phyloP scores from a whole-genome alignment of 2,329 filamentous ascomycete genomes.

The Esteya vermicola region DNA sequence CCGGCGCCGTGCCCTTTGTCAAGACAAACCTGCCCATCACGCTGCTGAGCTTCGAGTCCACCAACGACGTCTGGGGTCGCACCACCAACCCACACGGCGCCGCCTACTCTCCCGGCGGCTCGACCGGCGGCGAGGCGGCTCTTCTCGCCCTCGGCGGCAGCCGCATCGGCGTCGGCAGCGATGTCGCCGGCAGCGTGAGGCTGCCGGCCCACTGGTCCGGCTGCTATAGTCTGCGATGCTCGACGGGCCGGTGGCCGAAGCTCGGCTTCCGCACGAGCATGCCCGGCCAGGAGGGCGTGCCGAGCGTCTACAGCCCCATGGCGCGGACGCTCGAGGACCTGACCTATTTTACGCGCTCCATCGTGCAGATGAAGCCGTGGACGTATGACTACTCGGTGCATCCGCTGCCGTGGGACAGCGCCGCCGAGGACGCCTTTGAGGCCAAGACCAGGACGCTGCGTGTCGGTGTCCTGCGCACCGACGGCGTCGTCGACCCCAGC shows the following conservation, averaged over 20 bases:
- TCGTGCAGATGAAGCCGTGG: conserved; percentile 78
- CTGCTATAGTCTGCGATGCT: conserved; percentile 76
- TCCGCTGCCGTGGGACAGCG: conserved; percentile 62
- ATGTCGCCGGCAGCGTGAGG: conserved; percentile 81
- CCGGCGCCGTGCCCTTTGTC: conserved; percentile 78
- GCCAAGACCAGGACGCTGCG: conserved; percentile 46
- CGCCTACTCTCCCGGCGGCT: conserved; percentile 80
- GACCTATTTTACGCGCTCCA: conserved; percentile 64
- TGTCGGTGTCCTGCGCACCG: conserved; percentile 64
- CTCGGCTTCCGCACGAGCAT: conserved; percentile 73
- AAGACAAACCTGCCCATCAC: conserved; percentile 88
- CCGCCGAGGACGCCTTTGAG: conserved; percentile 42
- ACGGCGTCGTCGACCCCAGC: conserved; percentile 72
- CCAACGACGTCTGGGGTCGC: conserved; percentile 66
- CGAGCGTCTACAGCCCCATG: conserved; percentile 88
- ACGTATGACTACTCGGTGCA: conserved; percentile 77
- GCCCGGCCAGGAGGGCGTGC: conserved; percentile 82
- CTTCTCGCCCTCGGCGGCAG: conserved; percentile 63
- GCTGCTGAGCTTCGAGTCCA: conserved; percentile 72
- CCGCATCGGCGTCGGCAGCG: conserved; percentile 77
- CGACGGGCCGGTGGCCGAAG: conserved; percentile 83
- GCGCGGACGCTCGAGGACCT: conserved; percentile 71
- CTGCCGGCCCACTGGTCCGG: conserved; percentile 81
- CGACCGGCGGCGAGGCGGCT: conserved; percentile 74
- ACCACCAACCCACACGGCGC: conserved; percentile 70